Conservation (phyloP, 805 yeast species). For the Candida maltosa region DNA sequence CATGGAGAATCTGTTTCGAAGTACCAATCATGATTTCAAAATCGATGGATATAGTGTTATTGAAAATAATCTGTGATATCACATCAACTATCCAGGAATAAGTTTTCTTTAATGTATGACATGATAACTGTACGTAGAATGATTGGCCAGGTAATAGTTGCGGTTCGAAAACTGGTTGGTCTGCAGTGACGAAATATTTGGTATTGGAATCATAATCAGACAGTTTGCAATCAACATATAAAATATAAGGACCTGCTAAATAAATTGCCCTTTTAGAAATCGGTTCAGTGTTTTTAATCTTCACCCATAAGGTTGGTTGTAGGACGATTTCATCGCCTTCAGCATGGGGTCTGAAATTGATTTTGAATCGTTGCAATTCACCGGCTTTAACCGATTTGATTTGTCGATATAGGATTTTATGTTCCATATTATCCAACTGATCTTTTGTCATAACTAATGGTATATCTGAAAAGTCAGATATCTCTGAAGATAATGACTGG, state of each 20-base stretch:
- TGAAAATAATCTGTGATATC: conserved; percentile 74
- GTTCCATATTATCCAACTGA: conserved; percentile 8
- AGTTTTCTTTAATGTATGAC: conserved; percentile 56
- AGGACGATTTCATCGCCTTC: conserved; percentile 6
- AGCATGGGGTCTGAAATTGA: conserved; percentile 43
- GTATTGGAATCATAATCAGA: conserved; percentile 55
- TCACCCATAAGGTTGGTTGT: conserved; percentile 42
- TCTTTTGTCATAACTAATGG: conserved; percentile 7
- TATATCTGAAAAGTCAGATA: too few species aligned
- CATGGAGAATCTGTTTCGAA: conserved; percentile 35
- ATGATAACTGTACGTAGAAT: conserved; percentile 54
- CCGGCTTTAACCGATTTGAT: conserved; percentile 52
- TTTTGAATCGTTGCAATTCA: conserved; percentile 52
- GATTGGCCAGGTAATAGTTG: conserved; percentile 68
- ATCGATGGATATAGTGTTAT: conserved; percentile 62
- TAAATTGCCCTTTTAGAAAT: conserved; percentile 77
- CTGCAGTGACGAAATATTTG: conserved; percentile 63
- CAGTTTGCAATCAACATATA: conserved; percentile 80
- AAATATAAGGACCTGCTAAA: conserved; percentile 82
- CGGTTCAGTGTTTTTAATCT: conserved; percentile 69
- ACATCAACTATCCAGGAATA: conserved; percentile 82
- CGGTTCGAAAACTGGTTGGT: conserved; percentile 74
- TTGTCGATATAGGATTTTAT: conserved; percentile 31
- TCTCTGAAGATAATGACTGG: too few species aligned
- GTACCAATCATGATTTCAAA: conserved; percentile 60